Base-by-base conservation (phyloP, 352 stramenopile species). In the Pythium folliculosum region DNA sequence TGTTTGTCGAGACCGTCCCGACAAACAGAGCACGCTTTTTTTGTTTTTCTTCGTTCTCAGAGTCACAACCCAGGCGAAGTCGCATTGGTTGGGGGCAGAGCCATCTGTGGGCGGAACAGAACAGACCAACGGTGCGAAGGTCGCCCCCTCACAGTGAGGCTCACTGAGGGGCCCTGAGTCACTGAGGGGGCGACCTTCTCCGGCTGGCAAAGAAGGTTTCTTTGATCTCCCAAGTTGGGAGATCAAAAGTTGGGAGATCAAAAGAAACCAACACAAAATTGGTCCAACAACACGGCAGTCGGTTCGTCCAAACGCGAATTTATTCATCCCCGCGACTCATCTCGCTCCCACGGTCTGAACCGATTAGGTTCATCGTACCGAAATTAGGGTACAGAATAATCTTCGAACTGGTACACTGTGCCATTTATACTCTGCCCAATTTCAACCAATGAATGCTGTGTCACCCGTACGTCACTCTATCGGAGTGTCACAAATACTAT, bases 271-370 rank as follows among this genome's bases (percentile, higher is more conserved):
- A n/a, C n/a, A n/a, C n/a, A n/a, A n/a, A n/a, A 40, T 40, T 40
- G 35, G 35, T 40, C 35, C 35, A 40, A 40, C 8, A 10, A 40
- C 8, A 13, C 35, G 40, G 17, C 1, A 47, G 17, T 4, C 13
- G 40, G 40, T n/a, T 47, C 40, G 40, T 47, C 17, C 0, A 13
- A 21, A 47, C 40, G 40, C 13, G 40, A 47, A 47, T n/a, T 40
- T 47, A n/a, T 21, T 5, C 6, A 47, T 47, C 40, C 3, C 3
- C 40, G 40, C n/a, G 40, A n/a, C 40, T n/a, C 40, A 47, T 47
- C 40, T 2, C 10, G 40, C 40, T 63, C 37, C 57, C 25, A 63
- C 57, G 38, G 25, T 47, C 57, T 63, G 57, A 51, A 38, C 27
- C 23, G 25, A 47, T 55, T 14, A 19, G 43, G 12, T 63, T 32